Base-by-base conservation (phyloP, 352 stramenopile genomes). In the Phytophthora nicotianae region DNA sequence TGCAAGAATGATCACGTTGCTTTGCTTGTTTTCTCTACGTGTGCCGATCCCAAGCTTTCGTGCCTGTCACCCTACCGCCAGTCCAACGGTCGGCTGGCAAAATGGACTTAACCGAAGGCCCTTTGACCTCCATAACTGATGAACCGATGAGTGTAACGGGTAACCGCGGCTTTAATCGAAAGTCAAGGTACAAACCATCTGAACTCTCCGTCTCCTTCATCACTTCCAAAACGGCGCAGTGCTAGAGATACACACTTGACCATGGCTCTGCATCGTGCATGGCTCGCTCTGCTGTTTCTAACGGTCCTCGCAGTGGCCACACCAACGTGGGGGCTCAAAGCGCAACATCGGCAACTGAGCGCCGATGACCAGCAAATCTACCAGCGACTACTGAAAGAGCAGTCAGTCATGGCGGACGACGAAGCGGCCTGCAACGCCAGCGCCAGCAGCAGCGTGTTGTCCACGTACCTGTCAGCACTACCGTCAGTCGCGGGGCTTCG, bases 401-500 rank as follows among this genome's bases (percentile, higher is more conserved):
- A 67, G 16, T 54, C 41, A 26, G 37, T 33, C 13, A 65, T 69
- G 33, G 53, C 68, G 11, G 58, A 76, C 54, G 68, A 79, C 45
- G 16, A 58, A n/a, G 58, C 65, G 24, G 58, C 73, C 24, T 87
- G 80, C 54, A 72, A 80, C 29, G 65, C 65, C 29, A 71, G 62
- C 32, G 75, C 77, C 32, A 65, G 51, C 29, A 75, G 52, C 68
- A 85, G 74, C 49, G 60, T 77, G 3, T 65, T 86, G 50, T 70
- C 75, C 24, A 52, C 58, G 14, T 86, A 85, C 56, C 57, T 88
- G 29, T 74, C 59, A 29, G 72, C 54, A 2, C 41, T 89, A 40
- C 80, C 80, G 9, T 50, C 63, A n/a, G 72, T 76, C 6, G 77
- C 56, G 3, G 77, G 77, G 11, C 52, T 89, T 16, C 75, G 75